These are phyloP conservation scores for Saussurea involucrata DNA, from an alignment of 129 eudicot genomes.

Conservation along the genomic window DNA sequence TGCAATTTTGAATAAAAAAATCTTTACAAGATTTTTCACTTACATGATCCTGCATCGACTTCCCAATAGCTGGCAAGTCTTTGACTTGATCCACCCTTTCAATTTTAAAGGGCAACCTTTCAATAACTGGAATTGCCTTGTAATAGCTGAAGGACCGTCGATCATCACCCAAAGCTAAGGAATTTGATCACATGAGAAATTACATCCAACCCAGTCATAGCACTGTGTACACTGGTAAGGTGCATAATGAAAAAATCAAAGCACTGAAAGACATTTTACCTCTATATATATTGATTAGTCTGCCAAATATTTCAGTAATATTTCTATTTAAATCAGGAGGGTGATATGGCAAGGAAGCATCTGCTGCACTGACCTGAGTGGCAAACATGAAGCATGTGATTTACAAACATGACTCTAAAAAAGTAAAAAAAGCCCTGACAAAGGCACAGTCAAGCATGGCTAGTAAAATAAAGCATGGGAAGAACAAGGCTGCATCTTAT, in stretches of 20 bases:
- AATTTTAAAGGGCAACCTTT: slow-evolving; percentile 80
- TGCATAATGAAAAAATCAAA: neutral
- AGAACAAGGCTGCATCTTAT: neutral
- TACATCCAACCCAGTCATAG: slow-evolving; percentile 9
- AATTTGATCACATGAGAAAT: slow-evolving; percentile 11
- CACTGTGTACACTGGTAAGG: slow-evolving; percentile 6
- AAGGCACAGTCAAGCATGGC: neutral
- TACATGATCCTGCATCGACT: slow-evolving; percentile 95
- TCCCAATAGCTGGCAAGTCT: slow-evolving; percentile 81
- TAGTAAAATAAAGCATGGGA: neutral
- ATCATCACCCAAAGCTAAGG: slow-evolving; percentile 85
- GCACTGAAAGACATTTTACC: slow-evolving; percentile 38
- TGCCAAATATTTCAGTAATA: slow-evolving; percentile 80
- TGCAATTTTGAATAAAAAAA: neutral
- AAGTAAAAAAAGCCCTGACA: neutral
- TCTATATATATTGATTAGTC: slow-evolving; percentile 84
- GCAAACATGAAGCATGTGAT: slow-evolving; percentile 13
- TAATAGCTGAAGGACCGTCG: slow-evolving; percentile 93
- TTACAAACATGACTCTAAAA: neutral
- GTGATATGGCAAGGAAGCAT: slow-evolving; percentile 56
- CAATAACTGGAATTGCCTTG: slow-evolving; percentile 92
- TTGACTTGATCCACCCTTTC: slow-evolving; percentile 84
- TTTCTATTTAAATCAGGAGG: slow-evolving; percentile 89
- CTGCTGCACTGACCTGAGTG: slow-evolving; percentile 48
- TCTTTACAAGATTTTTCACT: slow-evolving; percentile 20